Evolutionary conservation across 306 rosid species (phyloP), one percentile per base, ranked within the genome.

Genomic region (Morella rubra): DNA sequence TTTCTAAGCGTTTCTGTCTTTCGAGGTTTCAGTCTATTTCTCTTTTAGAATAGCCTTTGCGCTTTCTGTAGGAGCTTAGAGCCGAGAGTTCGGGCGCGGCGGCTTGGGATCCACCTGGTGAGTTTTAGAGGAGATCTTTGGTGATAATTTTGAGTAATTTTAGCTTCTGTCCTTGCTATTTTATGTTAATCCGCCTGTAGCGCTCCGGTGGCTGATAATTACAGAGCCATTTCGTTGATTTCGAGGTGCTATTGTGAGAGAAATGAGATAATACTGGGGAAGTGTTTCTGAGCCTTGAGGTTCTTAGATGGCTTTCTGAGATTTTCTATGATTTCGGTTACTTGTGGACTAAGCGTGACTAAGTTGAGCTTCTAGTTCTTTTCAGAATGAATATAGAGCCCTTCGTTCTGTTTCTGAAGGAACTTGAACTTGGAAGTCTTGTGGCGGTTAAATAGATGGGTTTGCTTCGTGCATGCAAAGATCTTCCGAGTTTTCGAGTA

Each of bases 21-120:
- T 52, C 52, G 37, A 9, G 59, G 24, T 73, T 64, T 44, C 19
- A 22, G 53, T 73, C 20, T 19, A 45, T 64, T 51, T 66, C 52
- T 49, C 53, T 4, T 15, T 49, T 49, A 49, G 15, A 49, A 49
- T 9, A 49, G 53, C 14, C 16, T 13, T 47, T 11, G 15, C 16
- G 12, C 58, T 22, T 9, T 32, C 9, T 44, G 42, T 67, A 20
- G n/a, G 53, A 20, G 69, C 14, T 55, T 13, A 15, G 9, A 20
- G 42, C 15, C 19, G 15, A 20, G 45, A 1, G 44, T 37, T 59
- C 19, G 41, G 68, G 40, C 71, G 59, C 7, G 8, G 24, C 61
- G 59, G 75, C 62, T 16, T 37, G 62, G 62, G 44, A 53, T 27
- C 7, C 32, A 16, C 37, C 64, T 16, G 75, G 75, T 72, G 64